phyloP scores from a whole-genome alignment of 2,329 filamentous ascomycete genomes.

The Ceratocystis harringtonii region DNA sequence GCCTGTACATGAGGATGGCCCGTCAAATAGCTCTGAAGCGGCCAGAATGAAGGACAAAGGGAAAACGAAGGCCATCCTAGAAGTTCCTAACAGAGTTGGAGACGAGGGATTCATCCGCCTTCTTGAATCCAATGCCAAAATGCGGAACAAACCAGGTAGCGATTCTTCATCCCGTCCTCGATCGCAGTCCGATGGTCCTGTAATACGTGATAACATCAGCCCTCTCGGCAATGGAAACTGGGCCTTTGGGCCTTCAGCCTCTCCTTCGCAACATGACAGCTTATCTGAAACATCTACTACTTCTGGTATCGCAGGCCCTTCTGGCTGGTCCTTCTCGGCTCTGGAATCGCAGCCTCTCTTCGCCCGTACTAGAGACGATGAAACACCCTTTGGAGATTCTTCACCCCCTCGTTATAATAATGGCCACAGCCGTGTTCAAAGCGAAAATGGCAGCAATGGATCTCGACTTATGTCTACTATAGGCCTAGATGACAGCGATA shows the following conservation, averaged over 20 bases:
- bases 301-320: not conserved
- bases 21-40: not conserved
- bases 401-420: slow-evolving; percentile 11
- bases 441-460: not conserved
- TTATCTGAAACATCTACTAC: not conserved
- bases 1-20: not conserved
- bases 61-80: not conserved
- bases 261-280: not conserved
- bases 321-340: slow-evolving; percentile 13
- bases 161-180: slow-evolving; percentile 23
- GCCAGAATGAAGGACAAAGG: not conserved
- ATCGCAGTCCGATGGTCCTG: slow-evolving; percentile 43
- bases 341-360: slow-evolving; percentile 15
- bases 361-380: slow-evolving; percentile 14
- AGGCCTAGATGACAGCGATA: not conserved
- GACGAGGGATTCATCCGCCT: not conserved
- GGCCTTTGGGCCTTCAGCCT: slow-evolving; percentile 22
- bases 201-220: slow-evolving; percentile 30
- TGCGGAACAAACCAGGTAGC: not conserved
- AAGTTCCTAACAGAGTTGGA: not conserved
- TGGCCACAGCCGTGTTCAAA: not conserved
- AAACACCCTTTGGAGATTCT: slow-evolving; percentile 13
- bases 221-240: slow-evolving; percentile 46
- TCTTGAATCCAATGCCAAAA: not conserved
- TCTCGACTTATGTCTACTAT: slow-evolving; percentile 7